These are phyloP conservation scores for Podospora tetraspora DNA, from an alignment of 495 filamentous ascomycete genomes.

Conservation along the genomic window DNA sequence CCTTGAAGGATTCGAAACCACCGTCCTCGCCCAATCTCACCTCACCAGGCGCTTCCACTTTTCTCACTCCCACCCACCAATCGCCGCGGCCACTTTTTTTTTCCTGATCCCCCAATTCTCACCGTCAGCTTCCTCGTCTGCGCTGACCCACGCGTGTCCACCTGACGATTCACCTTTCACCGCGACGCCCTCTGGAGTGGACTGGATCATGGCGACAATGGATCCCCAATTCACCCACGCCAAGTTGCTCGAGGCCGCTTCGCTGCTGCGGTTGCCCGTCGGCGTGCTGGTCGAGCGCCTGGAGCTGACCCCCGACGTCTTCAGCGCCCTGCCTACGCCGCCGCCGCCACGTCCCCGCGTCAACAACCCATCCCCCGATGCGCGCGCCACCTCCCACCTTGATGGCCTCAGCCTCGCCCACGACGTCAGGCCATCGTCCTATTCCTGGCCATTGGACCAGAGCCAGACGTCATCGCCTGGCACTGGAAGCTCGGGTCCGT, in stretches of 20 bases:
- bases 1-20: background rate
- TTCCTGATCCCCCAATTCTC: background rate
- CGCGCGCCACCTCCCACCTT: background rate
- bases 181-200: background rate
- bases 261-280: slow-evolving; percentile 13
- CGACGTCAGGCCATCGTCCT: background rate
- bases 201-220: slow-evolving; percentile 2
- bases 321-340: background rate
- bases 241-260: slow-evolving; percentile 15
- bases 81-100: background rate
- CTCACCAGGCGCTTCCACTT: background rate
- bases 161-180: background rate
- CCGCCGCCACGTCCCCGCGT: background rate
- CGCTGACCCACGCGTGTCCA: background rate
- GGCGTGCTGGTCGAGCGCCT: slow-evolving; percentile 12
- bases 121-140: background rate
- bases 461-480: background rate
- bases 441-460: background rate
- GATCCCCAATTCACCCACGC: slow-evolving; percentile 16
- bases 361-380: background rate
- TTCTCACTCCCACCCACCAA: background rate
- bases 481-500: background rate
- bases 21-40: background rate
- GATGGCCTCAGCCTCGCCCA: background rate
- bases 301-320: slow-evolving; percentile 12